Percentiles rank a stretch among this genome's conserved stretches.
These are phyloP conservation scores for Neonectria sp. DNA, from an alignment of 2,329 filamentous ascomycete species.

Conservation along the genomic window DNA sequence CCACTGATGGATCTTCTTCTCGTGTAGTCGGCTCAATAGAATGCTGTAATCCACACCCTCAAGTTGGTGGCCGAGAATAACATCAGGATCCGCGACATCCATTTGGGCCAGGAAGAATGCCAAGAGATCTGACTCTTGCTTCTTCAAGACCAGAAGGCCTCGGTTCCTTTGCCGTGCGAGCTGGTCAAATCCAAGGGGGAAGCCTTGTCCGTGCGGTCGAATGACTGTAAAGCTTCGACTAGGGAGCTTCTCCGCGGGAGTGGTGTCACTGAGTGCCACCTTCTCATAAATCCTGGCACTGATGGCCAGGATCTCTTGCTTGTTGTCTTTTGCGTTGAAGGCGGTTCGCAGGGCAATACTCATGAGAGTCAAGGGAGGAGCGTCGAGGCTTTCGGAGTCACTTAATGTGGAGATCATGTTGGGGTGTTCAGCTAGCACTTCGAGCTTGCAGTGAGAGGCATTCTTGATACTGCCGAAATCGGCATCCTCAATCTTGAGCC, in stretches of 20 bases:
- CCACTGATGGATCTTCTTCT: slow-evolving; percentile 95
- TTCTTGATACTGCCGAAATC: slow-evolving; percentile 91
- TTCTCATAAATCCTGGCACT: slow-evolving; percentile 95
- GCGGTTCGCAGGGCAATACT: slow-evolving; percentile 90
- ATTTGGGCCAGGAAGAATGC: slow-evolving; percentile 92
- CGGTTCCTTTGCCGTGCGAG: slow-evolving; percentile 80
- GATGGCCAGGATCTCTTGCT: slow-evolving; percentile 93
- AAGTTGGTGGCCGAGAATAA: slow-evolving; percentile 93
- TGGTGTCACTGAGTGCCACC: slow-evolving; percentile 88
- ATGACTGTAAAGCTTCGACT: slow-evolving; percentile 94
- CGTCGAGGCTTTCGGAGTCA: slow-evolving; percentile 85
- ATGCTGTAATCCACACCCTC: slow-evolving; percentile 98
- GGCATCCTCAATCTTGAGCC: slow-evolving; percentile 90
- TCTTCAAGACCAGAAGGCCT: slow-evolving; percentile 85
- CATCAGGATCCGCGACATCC: slow-evolving; percentile 91
- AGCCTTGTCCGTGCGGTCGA: slow-evolving; percentile 81
- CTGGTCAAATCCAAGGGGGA: slow-evolving; percentile 89
- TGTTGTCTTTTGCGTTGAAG: slow-evolving; percentile 93
- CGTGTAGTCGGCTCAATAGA: slow-evolving; percentile 86
- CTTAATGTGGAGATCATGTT: slow-evolving; percentile 80
- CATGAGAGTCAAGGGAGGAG: slow-evolving; percentile 95
- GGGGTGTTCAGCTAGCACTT: slow-evolving; percentile 86
- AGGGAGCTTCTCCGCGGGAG: slow-evolving; percentile 88
- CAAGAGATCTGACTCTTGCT: slow-evolving; percentile 87
- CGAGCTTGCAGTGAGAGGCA: slow-evolving; percentile 96